phyloP scores from a whole-genome alignment of 176 grass and related monocot genomes.

The Lolium perenne region DNA sequence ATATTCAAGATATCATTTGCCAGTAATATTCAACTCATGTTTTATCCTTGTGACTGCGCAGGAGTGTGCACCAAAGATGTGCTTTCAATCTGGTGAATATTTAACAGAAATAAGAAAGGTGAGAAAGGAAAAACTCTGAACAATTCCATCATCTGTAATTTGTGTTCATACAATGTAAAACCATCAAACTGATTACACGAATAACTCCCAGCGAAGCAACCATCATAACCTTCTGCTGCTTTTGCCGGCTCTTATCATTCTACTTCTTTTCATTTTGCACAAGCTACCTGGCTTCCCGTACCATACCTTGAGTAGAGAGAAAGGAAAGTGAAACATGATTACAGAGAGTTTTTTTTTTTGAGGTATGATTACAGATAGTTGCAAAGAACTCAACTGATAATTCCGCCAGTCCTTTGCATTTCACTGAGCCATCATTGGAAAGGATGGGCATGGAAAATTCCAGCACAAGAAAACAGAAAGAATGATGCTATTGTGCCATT shows the following conservation, averaged over 20 bases:
- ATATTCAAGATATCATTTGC: background rate
- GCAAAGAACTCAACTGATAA: background rate
- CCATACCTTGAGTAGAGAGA: constrained; percentile 40
- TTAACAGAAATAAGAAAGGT: background rate
- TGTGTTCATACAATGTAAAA: background rate
- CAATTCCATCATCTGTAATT: background rate
- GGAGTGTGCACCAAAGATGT: background rate
- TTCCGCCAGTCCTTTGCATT: background rate
- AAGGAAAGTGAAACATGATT: constrained; percentile 51
- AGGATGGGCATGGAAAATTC: background rate
- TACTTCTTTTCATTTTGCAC: constrained; percentile 33
- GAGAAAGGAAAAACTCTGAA: background rate
- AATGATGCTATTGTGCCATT: background rate
- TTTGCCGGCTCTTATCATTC: constrained; percentile 15
- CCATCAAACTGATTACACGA: constrained; percentile 10
- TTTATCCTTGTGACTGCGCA: background rate
- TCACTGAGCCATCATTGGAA: background rate
- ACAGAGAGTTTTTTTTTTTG: too few species aligned
- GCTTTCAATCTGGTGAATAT: background rate
- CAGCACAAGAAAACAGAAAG: background rate
- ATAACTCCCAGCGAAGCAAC: constrained; percentile 31
- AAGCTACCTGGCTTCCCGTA: constrained; percentile 7
- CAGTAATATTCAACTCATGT: background rate
- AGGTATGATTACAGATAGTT: constrained; percentile 41
- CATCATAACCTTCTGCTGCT: constrained; percentile 24